Base-by-base conservation (phyloP, 441 rosid species). In the Francoa sonchifolia region DNA sequence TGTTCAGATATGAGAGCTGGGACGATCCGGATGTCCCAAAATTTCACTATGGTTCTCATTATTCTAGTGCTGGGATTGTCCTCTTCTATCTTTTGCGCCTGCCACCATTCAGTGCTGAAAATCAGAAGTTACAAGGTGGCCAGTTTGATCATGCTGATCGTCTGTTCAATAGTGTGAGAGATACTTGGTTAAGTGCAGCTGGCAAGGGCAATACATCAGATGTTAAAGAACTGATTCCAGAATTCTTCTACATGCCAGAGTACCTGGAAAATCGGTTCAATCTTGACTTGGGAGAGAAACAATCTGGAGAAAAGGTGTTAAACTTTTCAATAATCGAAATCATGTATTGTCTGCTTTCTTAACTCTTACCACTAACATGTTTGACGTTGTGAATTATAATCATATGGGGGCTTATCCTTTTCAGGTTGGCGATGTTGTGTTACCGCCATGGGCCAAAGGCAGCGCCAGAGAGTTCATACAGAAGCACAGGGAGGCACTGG, bases 121-220 rank as follows among this genome's bases (percentile, higher is more conserved):
- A 93, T 67, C 98, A 85, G 71, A 93, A 93, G 81, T 82, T 94
- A 45, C 99, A 94, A 55, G 99, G 99, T 17, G 99, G 99, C 49
- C 96, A 94, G 66, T 94, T 94, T 42, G 99, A 94, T 68, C 99
- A 94, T 67, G 99, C 99, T 53, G 99, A 94, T 75, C 88, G 99
- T 51, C 96, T 94, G 51, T 94, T 94, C 62, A 85, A 80, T 63
- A 69, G 95, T 58, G 54, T 94, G 42, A 66, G 70, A 80, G 99
- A 89, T 49, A 94, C 98, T 59, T 94, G 99, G 99, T 69, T 57
- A 37, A 94, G 98, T 79, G 99, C 98, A 51, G 93, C 99, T 31
- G 99, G 99, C 63, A 89, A 77, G 57, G 98, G 95, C 27, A 89
- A 94, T 55, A 89, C 98, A 17, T 89, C 98, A 47, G 99, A 94